Base-by-base conservation (phyloP, 1,284 basidiomycete species). In the Cryptococcus jaspeensis region DNA sequence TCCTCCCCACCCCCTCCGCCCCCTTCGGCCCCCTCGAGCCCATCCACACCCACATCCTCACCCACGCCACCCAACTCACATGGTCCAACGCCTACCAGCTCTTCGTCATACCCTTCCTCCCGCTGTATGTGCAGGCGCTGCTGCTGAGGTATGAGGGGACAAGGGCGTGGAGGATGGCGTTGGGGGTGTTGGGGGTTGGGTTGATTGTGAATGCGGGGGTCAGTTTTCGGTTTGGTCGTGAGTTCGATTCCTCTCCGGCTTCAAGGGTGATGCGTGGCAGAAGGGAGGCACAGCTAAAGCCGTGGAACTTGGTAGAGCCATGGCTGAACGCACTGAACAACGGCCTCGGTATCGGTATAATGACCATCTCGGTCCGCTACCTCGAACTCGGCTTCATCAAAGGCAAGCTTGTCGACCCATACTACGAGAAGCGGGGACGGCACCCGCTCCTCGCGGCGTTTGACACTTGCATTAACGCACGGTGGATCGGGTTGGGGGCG, bases 321-420 rank as follows among this genome's bases (percentile, higher is more conserved):
- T 51, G 61, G 28, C 51, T 60, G 40, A 71, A 72, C 46, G 67
- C 65, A 0, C 65, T 71, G 55, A 74, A 74, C 56, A 63, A 66
- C 41, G 65, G 60, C 32, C 20, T 67, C 23, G 63, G 58, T 4
- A 66, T 74, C 20, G 56, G 62, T 22, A 52, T 56, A 22, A 43
- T 76, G 9, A 72, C 73, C 49, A 52, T 73, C 1, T 48, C 55
- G 4, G 52, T 64, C 36, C 70, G 72, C 49, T 63, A 68, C 35
- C 18, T 70, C 52, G 74, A 76, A 55, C 72, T 71, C 32, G 66
- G 54, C 2, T 46, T 71, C 1, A 64, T 72, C 23, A 22, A 54
- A 15, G 55, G 63, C 5, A 65, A 58, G 12, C 45, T 74, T 6
- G 9, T 60, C 23, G 74, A 76, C 60, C 65, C 66, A 25, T 70